Evolutionary conservation across 202 grass and related monocot species (phyloP).

Genomic region (Alloteropsis angusta): DNA sequence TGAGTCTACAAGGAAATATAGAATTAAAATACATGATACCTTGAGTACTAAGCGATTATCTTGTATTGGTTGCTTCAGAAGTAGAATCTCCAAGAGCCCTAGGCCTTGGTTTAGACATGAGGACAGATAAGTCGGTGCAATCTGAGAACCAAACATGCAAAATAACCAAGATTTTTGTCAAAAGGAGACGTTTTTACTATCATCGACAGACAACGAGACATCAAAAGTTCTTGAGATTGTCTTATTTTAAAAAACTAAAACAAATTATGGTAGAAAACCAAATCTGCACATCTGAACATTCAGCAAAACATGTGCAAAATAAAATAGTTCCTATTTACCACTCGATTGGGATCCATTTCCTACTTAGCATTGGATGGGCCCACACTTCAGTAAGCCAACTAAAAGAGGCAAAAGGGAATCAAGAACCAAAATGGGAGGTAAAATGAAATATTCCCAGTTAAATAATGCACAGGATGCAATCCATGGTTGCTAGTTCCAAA

Average conservation of each 20-base stretch:
- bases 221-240: neutral
- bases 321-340: neutral
- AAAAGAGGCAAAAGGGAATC: neutral
- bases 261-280: neutral
- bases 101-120: conserved; percentile 85
- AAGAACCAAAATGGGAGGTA: neutral
- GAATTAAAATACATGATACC: conserved; percentile 43
- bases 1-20: conserved; percentile 6
- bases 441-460: neutral
- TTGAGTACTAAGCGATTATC: conserved; percentile 70
- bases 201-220: neutral
- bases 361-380: neutral
- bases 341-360: neutral
- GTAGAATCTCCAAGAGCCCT: conserved; percentile 82
- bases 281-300: conserved; percentile 5
- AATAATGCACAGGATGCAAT: neutral
- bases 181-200: neutral
- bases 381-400: neutral
- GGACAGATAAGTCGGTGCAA: conserved; percentile 85
- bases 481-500: neutral
- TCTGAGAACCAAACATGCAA: conserved; percentile 55
- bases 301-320: neutral
- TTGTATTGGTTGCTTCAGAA: conserved; percentile 78
- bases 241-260: conserved; percentile 3
- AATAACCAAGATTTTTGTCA: neutral